A percentile compares a stretch with the other conserved stretches of the same genome.
Conservation (phyloP, 116 monocot genomes). For the Dioscorea cayenensis region DNA sequence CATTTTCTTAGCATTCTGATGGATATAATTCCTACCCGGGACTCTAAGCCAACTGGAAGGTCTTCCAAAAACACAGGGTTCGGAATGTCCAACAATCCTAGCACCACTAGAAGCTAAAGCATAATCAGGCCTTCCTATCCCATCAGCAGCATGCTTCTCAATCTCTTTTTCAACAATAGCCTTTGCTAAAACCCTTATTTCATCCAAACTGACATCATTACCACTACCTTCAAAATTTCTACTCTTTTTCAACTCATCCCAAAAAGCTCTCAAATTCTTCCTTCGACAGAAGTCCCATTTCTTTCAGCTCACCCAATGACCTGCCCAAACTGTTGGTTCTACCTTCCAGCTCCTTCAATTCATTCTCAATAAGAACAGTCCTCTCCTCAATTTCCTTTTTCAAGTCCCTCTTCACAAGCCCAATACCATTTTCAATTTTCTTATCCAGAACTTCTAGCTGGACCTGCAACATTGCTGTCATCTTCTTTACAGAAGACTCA, state of each 20-base stretch:
- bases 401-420: conserved; percentile 23
- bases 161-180: conserved; percentile 74
- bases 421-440: conserved; percentile 45
- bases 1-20: conserved; percentile 64
- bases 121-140: conserved; percentile 86
- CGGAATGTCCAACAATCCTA: conserved; percentile 73
- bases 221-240: conserved; percentile 13
- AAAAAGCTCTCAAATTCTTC: conserved; percentile 53
- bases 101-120: conserved; percentile 85
- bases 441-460: conserved; percentile 67
- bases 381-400: conserved; percentile 45
- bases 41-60: neutral
- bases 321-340: conserved; percentile 43
- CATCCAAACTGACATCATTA: conserved; percentile 41
- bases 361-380: conserved; percentile 23
- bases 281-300: conserved; percentile 41
- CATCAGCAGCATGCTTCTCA: conserved; percentile 93
- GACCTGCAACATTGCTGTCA: conserved; percentile 54
- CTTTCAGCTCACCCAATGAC: conserved; percentile 37
- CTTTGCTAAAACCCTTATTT: conserved; percentile 49
- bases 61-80: conserved; percentile 27
- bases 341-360: conserved; percentile 43
- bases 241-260: conserved; percentile 35
- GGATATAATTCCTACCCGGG: conserved; percentile 17
- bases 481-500: conserved; percentile 52